Evolutionary conservation across 2,329 filamentous ascomycete species (phyloP), one percentile per base, ranked within the genome.

Genomic region (Boeremia exigua): DNA sequence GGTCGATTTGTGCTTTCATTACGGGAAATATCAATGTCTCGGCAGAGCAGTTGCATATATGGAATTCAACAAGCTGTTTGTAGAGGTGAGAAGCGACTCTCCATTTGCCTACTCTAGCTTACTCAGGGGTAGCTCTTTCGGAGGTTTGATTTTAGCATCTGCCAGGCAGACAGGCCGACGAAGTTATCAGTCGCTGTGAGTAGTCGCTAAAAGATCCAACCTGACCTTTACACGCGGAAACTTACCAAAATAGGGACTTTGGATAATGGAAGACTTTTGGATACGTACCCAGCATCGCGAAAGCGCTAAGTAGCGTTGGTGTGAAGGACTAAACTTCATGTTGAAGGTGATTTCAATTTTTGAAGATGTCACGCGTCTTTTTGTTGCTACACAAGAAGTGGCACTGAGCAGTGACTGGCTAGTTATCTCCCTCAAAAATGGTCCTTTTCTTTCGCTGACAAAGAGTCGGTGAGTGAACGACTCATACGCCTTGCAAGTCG

Each of bases 1-100:
- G 4, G 49, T 57, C 5, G 56, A 61, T n/a, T 32, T 67, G 17
- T 53, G 62, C 15, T 69, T 68, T 37, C 60, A 65, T 19, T 61
- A 61, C 32, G 65, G 63, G 5, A 63, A 58, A 32, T 61, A 54
- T 10, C 49, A 59, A 5, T 45, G 42, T 27, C 38, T 42, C 4
- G 54, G 59, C 3, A 52, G 59, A 15, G 28, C 23, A 6, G 40
- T 43, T 12, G 40, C 40, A 9, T 6, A 32, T 2, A 43, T 43
- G 40, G 40, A 32, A 8, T 43, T 43, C 14, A 43, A 43, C 15
- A 32, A 32, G 27, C 4, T 43, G 2, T 30, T 32, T 30, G 40
- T 43, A 17, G 27, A 30, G 28, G 40, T 43, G 6, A 27, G 25
- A 11, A 15, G 7, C 10, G 28, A 30, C 11, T 43, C 23, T 10